Evolutionary conservation across 768 basidiomycete species (phyloP).

Genomic region (Trametes sanguinea): DNA sequence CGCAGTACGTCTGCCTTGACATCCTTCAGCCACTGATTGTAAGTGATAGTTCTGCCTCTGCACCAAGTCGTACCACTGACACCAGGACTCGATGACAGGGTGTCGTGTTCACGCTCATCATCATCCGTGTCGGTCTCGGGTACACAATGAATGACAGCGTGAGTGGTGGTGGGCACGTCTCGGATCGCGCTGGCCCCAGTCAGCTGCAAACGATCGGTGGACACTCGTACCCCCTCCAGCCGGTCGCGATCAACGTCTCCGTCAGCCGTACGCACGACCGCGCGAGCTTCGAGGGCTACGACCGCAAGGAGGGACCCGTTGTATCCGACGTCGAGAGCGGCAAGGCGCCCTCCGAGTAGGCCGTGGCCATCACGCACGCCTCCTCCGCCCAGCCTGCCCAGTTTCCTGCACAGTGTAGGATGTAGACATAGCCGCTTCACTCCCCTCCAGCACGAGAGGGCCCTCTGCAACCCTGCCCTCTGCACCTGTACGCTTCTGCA

Average conservation of each 20-base stretch:
- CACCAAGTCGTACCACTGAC: too few relatives aligned
- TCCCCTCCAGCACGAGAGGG: background rate
- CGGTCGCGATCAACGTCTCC: slow-evolving; percentile 22
- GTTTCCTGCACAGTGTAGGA: background rate
- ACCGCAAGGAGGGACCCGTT: slow-evolving; percentile 10
- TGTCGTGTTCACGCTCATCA: slow-evolving; percentile 23
- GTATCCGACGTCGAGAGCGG: slow-evolving; percentile 13
- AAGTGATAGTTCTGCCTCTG: background rate
- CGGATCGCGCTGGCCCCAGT: background rate
- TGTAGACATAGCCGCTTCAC: background rate
- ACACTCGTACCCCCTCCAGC: slow-evolving; percentile 13
- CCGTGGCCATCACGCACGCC: background rate
- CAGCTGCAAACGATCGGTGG: slow-evolving; percentile 11
- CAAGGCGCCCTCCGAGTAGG: slow-evolving; percentile 8
- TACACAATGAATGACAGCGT: slow-evolving; percentile 19
- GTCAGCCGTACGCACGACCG: slow-evolving; percentile 20
- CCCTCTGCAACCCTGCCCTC: background rate
- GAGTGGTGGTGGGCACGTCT: background rate
- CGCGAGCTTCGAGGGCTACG: slow-evolving; percentile 16
- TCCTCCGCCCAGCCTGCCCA: too few relatives aligned
- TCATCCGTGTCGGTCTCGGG: slow-evolving; percentile 23
- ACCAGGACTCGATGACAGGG: slow-evolving; percentile 1
- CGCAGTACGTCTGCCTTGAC: slow-evolving; percentile 21
- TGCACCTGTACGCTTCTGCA: too few relatives aligned
- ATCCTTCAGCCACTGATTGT: slow-evolving; percentile 23